Percentiles rank a stretch among this genome's conserved stretches.
These are phyloP conservation scores for Grammothele lineata DNA, from an alignment of 768 basidiomycete genomes.

Conservation along the genomic window DNA sequence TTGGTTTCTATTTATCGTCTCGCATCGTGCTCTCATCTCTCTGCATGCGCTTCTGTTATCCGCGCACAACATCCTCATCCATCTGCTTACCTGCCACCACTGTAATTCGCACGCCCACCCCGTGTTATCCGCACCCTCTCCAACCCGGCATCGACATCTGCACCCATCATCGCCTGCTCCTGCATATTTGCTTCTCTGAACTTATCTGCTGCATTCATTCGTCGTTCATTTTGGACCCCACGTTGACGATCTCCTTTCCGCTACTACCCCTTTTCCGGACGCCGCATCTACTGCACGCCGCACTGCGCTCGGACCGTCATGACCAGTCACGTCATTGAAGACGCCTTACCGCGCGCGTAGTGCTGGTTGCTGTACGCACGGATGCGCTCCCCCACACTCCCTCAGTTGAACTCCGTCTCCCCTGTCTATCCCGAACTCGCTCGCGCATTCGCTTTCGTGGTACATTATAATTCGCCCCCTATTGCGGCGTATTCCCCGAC, in stretches of 20 bases:
- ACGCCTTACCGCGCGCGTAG: not conserved
- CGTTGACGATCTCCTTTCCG: slow-evolving; percentile 4
- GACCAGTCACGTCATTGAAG: not conserved
- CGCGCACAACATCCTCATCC: slow-evolving; percentile 1
- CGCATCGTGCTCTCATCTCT: slow-evolving; percentile 16
- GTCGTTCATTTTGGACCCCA: slow-evolving; percentile 10
- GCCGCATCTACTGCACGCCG: not conserved
- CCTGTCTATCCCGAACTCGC: slow-evolving; percentile 23
- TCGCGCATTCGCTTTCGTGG: slow-evolving; percentile 20
- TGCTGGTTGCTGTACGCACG: too few relatives aligned
- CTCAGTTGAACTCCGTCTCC: slow-evolving; percentile 3
- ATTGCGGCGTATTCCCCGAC: slow-evolving; percentile 13
- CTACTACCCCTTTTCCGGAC: not conserved
- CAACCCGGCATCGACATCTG: not conserved
- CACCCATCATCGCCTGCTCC: slow-evolving; percentile 1
- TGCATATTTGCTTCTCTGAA: slow-evolving; percentile 2
- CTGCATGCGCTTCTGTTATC: slow-evolving; percentile 6
- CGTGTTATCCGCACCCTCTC: not conserved
- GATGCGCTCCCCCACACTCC: slow-evolving; percentile 6
- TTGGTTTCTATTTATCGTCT: slow-evolving; percentile 18
- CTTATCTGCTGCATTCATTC: slow-evolving; percentile 16
- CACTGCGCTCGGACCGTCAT: too few relatives aligned
- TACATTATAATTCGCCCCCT: slow-evolving; percentile 17
- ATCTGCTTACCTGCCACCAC: not conserved
- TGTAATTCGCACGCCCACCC: not conserved